Evolutionary conservation across 768 basidiomycete species (phyloP).

Genomic region (Podaxis sp.): DNA sequence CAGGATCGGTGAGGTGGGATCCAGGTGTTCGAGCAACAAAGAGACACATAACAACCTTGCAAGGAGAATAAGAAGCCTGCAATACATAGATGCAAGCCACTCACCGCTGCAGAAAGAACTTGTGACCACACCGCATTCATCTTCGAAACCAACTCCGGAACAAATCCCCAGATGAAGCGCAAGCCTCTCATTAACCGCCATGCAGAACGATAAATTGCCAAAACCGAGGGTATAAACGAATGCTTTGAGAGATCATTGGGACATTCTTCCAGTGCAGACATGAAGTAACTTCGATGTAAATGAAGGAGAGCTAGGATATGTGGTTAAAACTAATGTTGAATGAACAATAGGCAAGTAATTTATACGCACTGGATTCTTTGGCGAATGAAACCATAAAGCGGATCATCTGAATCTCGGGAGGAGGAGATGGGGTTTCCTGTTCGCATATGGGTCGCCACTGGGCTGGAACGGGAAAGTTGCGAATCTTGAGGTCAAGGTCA

Average conservation of each 20-base stretch:
- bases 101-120: constrained; percentile 61
- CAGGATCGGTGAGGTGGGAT: constrained; percentile 46
- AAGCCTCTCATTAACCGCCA: constrained; percentile 62
- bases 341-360: background rate
- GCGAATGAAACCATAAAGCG: constrained; percentile 41
- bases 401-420: constrained; percentile 34
- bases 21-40: constrained; percentile 49
- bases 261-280: constrained; percentile 61
- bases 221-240: constrained; percentile 65
- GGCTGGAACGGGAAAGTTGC: constrained; percentile 56
- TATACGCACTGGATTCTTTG: constrained; percentile 50
- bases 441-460: constrained; percentile 40
- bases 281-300: constrained; percentile 68
- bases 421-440: constrained; percentile 18
- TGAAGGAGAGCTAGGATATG: constrained; percentile 50
- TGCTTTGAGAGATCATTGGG: constrained; percentile 59
- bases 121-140: constrained; percentile 64
- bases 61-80: background rate
- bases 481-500: constrained; percentile 58
- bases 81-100: constrained; percentile 22
- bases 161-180: constrained; percentile 37
- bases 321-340: background rate
- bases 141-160: constrained; percentile 43
- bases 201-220: constrained; percentile 71
- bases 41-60: constrained; percentile 60